These are phyloP conservation scores for Leucoagaricus sp. DNA, from an alignment of 1,284 basidiomycete genomes.

Conservation along the genomic window DNA sequence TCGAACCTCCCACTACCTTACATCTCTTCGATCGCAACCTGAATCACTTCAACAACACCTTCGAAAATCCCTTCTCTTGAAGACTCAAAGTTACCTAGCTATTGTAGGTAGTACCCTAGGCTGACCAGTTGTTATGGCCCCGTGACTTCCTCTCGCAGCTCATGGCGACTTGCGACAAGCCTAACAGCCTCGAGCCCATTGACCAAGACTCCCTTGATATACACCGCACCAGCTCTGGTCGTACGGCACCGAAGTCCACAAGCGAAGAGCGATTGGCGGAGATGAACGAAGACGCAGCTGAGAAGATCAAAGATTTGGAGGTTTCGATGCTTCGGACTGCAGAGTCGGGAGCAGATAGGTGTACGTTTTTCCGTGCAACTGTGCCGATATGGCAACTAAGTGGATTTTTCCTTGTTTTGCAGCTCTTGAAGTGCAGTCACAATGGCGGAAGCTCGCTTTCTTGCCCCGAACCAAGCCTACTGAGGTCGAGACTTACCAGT, in stretches of 20 bases:
- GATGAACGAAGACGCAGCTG: conserved; percentile 74
- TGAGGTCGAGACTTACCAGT: conserved; percentile 40
- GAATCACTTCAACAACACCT: too few relatives aligned
- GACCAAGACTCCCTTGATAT: conserved; percentile 54
- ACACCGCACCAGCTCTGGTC: conserved; percentile 63
- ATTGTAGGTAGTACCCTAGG: background rate
- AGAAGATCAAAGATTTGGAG: conserved; percentile 81
- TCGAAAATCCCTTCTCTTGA: too few relatives aligned
- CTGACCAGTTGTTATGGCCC: conserved; percentile 43
- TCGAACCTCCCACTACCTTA: too few relatives aligned
- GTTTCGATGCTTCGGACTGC: conserved; percentile 78
- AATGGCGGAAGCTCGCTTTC: conserved; percentile 78
- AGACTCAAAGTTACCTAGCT: conserved; percentile 21
- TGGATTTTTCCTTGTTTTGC: conserved; percentile 15
- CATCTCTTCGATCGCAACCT: too few relatives aligned
- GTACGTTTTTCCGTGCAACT: conserved; percentile 15
- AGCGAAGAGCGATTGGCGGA: conserved; percentile 79
- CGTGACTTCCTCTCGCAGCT: conserved; percentile 98
- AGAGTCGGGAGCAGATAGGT: conserved; percentile 41
- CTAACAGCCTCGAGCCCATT: conserved; percentile 86
- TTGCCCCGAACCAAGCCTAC: conserved; percentile 49
- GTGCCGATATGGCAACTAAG: conserved; percentile 18
- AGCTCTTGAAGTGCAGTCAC: conserved; percentile 43
- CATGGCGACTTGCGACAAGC: conserved; percentile 93
- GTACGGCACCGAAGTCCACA: conserved; percentile 56